These are phyloP conservation scores for Xylaria longipes DNA, from an alignment of 495 filamentous ascomycete species.

Conservation along the genomic window DNA sequence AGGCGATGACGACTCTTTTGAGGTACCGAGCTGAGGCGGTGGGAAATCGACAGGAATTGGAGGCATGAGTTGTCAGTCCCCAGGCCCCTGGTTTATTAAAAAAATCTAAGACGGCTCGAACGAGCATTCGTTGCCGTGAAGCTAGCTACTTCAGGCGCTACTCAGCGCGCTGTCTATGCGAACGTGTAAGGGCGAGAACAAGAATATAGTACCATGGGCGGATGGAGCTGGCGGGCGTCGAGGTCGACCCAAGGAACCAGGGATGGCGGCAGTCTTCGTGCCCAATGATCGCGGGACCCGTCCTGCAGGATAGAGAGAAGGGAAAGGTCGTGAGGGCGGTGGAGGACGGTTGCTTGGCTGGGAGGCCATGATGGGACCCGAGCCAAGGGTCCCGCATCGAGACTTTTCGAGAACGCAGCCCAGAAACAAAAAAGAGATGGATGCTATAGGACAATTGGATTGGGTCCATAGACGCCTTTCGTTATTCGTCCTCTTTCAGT, in stretches of 20 bases:
- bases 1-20: constrained; percentile 30
- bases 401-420: constrained; percentile 14
- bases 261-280: constrained; percentile 42
- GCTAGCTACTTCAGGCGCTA: constrained; percentile 30
- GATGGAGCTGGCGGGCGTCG: constrained; percentile 31
- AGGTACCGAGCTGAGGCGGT: constrained; percentile 32
- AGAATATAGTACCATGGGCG: constrained; percentile 13
- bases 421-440: constrained; percentile 26
- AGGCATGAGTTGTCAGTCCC: constrained; percentile 26
- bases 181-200: constrained; percentile 32
- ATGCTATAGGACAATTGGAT: constrained; percentile 22
- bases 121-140: constrained; percentile 18
- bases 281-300: constrained; percentile 40
- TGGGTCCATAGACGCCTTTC: constrained; percentile 4
- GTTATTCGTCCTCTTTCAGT: not conserved
- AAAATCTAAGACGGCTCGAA: constrained; percentile 12
- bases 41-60: constrained; percentile 14
- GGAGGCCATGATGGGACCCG: constrained; percentile 26
- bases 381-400: constrained; percentile 14
- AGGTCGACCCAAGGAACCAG: constrained; percentile 35
- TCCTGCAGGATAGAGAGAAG: constrained; percentile 35
- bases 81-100: constrained; percentile 19
- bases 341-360: constrained; percentile 41
- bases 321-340: constrained; percentile 36
- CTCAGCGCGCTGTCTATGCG: constrained; percentile 32